Evolutionary conservation across 768 basidiomycete genomes (phyloP).

Genomic region (Podaxis sp.): DNA sequence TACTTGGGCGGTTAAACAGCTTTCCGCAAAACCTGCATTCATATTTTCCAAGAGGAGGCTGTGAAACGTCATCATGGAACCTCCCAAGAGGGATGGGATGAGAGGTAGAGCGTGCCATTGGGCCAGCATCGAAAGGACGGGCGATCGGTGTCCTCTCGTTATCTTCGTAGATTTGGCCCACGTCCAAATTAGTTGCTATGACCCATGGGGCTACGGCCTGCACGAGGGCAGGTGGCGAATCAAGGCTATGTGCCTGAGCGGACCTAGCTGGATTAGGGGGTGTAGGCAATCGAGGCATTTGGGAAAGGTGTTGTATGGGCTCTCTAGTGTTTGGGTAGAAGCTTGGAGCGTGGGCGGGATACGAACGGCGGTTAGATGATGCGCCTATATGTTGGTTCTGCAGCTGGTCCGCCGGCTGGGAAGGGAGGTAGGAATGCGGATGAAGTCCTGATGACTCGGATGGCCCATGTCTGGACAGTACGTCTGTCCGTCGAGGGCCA

Average conservation of each 20-base stretch:
- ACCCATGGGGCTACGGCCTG: slow-evolving; percentile 23
- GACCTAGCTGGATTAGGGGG: slow-evolving; percentile 6
- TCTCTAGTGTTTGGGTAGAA: not conserved
- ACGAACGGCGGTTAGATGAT: not conserved
- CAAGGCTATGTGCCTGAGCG: slow-evolving; percentile 6
- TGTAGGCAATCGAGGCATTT: not conserved
- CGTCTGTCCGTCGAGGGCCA: not conserved
- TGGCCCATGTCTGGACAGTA: not conserved
- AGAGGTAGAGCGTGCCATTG: slow-evolving; percentile 8
- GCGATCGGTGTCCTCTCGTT: slow-evolving; percentile 37
- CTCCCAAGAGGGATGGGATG: slow-evolving; percentile 10
- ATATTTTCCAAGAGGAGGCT: slow-evolving; percentile 49
- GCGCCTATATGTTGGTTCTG: not conserved
- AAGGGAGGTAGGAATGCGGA: slow-evolving; percentile 7
- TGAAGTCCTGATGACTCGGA: not conserved
- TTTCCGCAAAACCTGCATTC: slow-evolving; percentile 81
- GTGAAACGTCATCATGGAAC: slow-evolving; percentile 9
- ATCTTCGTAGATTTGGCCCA: slow-evolving; percentile 26
- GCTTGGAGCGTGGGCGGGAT: not conserved
- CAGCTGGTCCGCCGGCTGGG: slow-evolving; percentile 1
- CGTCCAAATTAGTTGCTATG: slow-evolving; percentile 27
- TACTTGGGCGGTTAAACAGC: slow-evolving; percentile 80
- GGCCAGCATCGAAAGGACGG: slow-evolving; percentile 17
- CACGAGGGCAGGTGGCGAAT: slow-evolving; percentile 20
- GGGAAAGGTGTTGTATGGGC: not conserved